Base-by-base conservation (phyloP, 1,139 yeast species). In the Casaregolazyma suthepensis region DNA sequence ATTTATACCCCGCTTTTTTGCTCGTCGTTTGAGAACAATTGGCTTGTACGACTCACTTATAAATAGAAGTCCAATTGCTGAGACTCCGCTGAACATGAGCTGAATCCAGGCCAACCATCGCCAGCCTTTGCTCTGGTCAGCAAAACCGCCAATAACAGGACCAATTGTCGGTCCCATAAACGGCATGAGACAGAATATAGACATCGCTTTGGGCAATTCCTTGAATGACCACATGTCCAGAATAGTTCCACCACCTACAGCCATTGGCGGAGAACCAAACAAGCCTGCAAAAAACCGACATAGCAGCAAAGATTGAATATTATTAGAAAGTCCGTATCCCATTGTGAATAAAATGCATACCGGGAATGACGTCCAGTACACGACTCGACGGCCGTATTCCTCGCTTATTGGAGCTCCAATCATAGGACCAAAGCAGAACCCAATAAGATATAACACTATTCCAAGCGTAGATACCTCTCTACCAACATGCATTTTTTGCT, bases 51-150 rank as follows among this genome's bases (percentile, higher is more conserved):
- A 60, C 55, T 64, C 68, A 15, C 64, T 62, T 37, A 63, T 57
- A 43, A 59, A 61, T 45, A 59, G 47, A 19, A 62, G 51, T n/a
- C 58, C 52, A n/a, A 58, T 48, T 15, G 54, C 54, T 20, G 56
- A 52, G n/a, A 76, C 71, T 38, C 91, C 94, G 44, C 85, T 82
- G 61, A 85, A 80, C 78, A 86, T 83, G 58, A 87, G 71, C 60
- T 82, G 80, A 40, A 86, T 83, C 91, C 93, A 87, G 74, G 83
- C 75, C 18, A 83, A 71, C 94, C 95, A 87, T 67, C 81, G 75
- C 89, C 94, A 85, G 56, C 82, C 81, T 64, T 83, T 79, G 52
- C 76, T 66, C 63, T 83, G 82, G 18, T 83, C 85, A 19, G 87
- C 87, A 66, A 82, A 87, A 0, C 90, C 88, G 54, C 94, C 94